Evolutionary conservation across 371 early-diverging fungal species (phyloP), one percentile per base, ranked within the genome.

Genomic region (Mucor racemosus): DNA sequence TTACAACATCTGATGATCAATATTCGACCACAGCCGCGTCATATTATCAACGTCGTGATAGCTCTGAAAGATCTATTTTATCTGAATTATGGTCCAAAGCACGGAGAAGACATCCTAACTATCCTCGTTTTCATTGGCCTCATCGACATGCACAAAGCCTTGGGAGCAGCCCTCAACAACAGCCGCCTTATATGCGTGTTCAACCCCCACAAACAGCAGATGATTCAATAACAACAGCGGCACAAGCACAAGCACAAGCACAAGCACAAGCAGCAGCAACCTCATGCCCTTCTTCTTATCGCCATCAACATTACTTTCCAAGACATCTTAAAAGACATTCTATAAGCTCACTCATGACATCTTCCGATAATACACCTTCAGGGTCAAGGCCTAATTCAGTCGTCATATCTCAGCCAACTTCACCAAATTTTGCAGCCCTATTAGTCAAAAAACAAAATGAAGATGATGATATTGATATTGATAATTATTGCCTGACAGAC

Each of bases 11-110:
- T 10, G 78, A 78, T 56, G 74, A 71, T 56, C 73, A 73, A 55
- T 73, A 67, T 56, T 78, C 74, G 14, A 67, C 74, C 14, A 48
- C 56, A 38, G 62, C 61, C 41, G 44, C 67, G 26, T 65, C 70
- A 26, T 74, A 72, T 26, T 66, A 60, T 42, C 74, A 76, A 35
- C 65, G 72, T 36, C 68, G 74, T 50, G 63, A 69, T 57, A 74
- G 72, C 35, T 67, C 63, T 46, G 76, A 76, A 33, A 53, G 68
- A 21, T 70, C 72, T n/a, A 59, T 71, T 13, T 62, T 78, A 33
- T 59, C 74, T 38, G 74, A 78, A 48, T 50, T 78, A 3, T 78
- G 79, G 79, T 70, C 73, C 26, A 76, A 67, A 61, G 74, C 79
- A 48, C 69, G 69, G 15, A 40, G 62, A 31, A 69, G 69, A 34